Evolutionary conservation across 805 yeast species (phyloP), one percentile per base, ranked within the genome.

Genomic region (Yarrowia bubula): DNA sequence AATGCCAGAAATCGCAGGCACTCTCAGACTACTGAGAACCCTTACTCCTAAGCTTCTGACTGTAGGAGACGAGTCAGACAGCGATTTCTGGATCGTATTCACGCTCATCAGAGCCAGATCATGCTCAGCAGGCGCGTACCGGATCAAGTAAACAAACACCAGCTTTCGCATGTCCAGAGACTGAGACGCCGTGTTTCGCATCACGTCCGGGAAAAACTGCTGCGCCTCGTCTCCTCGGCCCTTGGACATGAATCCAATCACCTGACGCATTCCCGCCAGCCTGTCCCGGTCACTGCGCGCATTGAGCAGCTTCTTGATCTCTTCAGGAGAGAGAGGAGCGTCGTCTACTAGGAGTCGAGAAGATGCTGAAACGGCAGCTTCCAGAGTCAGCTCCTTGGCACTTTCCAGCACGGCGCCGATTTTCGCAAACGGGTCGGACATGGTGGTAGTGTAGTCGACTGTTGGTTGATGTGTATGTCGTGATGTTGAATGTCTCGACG

Each of bases 71-170:
- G 85, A 84, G 70, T 91, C 97, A 9, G 82, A 79, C 33, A 93
- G 76, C 1, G 90, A 81, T 75, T 89, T 91, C 74, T 95, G 99
- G 57, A 95, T 89, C 0, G 98, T 89, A 75, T 95, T 95, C 69
- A 95, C 89, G 0, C 97, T 86, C 51, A 95, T 79, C 18, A 95
- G 80, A 1, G 98, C 95, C n/a, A 90, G 82, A 73, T 92, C 96
- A 9, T 95, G 97, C 69, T 90, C 92, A 65, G 80, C 75, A 68
- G 90, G 96, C 28, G 96, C 95, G 73, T 85, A 91, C 65, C 89
- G 81, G 47, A 86, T 77, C 57, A 95, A 76, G 70, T 90, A 90
- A 0, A 88, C 80, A 75, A 90, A 85, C 1, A 92, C 97, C 73
- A 93, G 80, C 69, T 87, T 85, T 67, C 90, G 84, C 33, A 90